Evolutionary conservation across 106 monocot species (phyloP).

Genomic region (Dendrobium nobile): DNA sequence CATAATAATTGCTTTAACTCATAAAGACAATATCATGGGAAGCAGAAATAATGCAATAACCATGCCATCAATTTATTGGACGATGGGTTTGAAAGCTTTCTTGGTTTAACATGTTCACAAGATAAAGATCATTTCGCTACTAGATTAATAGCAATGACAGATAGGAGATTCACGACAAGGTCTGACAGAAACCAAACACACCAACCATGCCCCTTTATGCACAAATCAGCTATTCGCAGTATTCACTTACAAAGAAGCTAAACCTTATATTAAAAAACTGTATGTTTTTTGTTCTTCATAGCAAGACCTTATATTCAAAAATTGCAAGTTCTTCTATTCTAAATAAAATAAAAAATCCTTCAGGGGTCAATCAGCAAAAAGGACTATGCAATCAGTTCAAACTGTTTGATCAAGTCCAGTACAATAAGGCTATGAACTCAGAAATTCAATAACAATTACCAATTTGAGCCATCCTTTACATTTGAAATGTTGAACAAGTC

Average conservation of each 20-base stretch:
- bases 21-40: not conserved
- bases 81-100: not conserved
- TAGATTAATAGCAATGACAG: not conserved
- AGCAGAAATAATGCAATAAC: not conserved
- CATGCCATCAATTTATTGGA: not conserved
- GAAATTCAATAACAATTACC: conserved; percentile 26
- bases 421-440: not conserved
- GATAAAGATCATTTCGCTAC: not conserved
- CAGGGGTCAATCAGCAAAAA: not conserved
- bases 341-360: not conserved
- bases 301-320: not conserved
- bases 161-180: not conserved
- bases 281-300: not conserved
- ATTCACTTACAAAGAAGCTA: not conserved
- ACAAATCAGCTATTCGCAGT: not conserved
- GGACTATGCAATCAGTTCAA: not conserved
- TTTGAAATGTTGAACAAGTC: conserved; percentile 94
- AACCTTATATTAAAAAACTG: not conserved
- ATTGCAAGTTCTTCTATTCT: not conserved
- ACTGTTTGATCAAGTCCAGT: not conserved
- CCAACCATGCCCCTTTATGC: not conserved
- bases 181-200: not conserved
- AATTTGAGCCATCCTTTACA: conserved; percentile 80
- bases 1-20: too few relatives aligned
- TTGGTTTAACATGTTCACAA: not conserved